Evolutionary conservation across 495 filamentous ascomycete genomes (phyloP).

Genomic region (Sphaerosporella brunnea): DNA sequence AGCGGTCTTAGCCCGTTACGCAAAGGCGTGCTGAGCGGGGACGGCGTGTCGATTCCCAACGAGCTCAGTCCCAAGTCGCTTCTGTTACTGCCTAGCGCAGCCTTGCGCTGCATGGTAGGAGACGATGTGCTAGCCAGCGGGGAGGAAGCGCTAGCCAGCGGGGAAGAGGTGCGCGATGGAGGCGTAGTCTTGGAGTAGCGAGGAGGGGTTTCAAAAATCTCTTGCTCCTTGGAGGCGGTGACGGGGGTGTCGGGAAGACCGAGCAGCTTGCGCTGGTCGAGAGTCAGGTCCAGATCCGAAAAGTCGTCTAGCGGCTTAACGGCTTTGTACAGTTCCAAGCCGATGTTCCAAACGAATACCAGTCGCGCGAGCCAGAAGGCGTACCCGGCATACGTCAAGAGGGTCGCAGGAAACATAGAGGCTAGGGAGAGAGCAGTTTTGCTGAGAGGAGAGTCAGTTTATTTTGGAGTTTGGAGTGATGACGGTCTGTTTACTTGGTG

Average conservation of each 20-base stretch:
- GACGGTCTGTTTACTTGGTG: neutral
- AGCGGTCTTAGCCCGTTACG: too few species aligned
- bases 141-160: constrained; percentile 31
- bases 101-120: constrained; percentile 24
- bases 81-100: constrained; percentile 8
- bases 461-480: neutral
- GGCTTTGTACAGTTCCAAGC: constrained; percentile 47
- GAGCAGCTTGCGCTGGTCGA: constrained; percentile 67
- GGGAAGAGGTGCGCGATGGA: constrained; percentile 32
- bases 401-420: constrained; percentile 4
- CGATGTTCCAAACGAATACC: constrained; percentile 48
- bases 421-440: neutral
- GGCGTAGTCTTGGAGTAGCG: constrained; percentile 62
- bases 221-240: constrained; percentile 40
- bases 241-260: constrained; percentile 57
- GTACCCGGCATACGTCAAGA: constrained; percentile 18
- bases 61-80: constrained; percentile 15
- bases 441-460: neutral
- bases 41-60: constrained; percentile 8
- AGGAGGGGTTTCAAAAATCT: constrained; percentile 58
- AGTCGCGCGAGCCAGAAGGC: constrained; percentile 35
- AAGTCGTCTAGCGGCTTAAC: constrained; percentile 60
- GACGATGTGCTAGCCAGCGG: constrained; percentile 32
- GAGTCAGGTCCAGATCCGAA: constrained; percentile 77
- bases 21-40: too few species aligned